These are phyloP conservation scores for Dendryphion nanum DNA, from an alignment of 2,329 filamentous ascomycete genomes.

Conservation along the genomic window DNA sequence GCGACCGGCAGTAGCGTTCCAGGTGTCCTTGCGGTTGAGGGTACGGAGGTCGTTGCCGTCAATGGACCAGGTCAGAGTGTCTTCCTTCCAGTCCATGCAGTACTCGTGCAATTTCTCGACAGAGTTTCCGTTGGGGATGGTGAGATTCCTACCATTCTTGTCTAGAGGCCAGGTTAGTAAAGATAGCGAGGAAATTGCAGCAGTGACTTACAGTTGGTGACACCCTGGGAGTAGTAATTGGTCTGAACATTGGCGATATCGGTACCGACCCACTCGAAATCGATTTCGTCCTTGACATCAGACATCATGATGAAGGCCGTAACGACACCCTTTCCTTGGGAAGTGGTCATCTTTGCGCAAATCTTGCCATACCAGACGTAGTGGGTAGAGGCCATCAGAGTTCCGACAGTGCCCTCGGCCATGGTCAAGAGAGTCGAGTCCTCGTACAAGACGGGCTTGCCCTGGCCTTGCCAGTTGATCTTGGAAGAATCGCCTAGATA, in stretches of 20 bases:
- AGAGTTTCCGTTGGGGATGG: conserved; percentile 66
- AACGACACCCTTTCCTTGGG: conserved; percentile 84
- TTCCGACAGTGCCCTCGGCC: conserved; percentile 80
- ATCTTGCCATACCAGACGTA: conserved; percentile 99
- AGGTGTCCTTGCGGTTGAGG: conserved; percentile 74
- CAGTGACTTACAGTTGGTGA: conserved; percentile 73
- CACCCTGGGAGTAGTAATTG: conserved; percentile 96
- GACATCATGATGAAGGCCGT: conserved; percentile 94
- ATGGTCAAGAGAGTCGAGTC: conserved; percentile 78
- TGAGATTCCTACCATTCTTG: conserved; percentile 71
- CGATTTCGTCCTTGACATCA: conserved; percentile 97
- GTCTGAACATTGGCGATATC: conserved; percentile 79
- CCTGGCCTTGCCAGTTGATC: conserved; percentile 86
- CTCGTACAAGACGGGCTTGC: conserved; percentile 66
- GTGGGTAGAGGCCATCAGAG: conserved; percentile 76
- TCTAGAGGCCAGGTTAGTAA: conserved; percentile 51
- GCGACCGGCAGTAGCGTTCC: conserved; percentile 77
- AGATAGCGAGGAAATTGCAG: not conserved
- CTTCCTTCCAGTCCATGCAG: conserved; percentile 89
- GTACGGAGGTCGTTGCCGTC: conserved; percentile 77
- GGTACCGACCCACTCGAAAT: conserved; percentile 89
- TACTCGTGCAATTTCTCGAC: conserved; percentile 82
- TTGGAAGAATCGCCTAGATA: conserved; percentile 82
- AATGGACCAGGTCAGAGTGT: conserved; percentile 80
- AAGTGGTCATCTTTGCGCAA: conserved; percentile 79